Evolutionary conservation across 306 rosid species (phyloP).

Genomic region (Purshia tridentata): DNA sequence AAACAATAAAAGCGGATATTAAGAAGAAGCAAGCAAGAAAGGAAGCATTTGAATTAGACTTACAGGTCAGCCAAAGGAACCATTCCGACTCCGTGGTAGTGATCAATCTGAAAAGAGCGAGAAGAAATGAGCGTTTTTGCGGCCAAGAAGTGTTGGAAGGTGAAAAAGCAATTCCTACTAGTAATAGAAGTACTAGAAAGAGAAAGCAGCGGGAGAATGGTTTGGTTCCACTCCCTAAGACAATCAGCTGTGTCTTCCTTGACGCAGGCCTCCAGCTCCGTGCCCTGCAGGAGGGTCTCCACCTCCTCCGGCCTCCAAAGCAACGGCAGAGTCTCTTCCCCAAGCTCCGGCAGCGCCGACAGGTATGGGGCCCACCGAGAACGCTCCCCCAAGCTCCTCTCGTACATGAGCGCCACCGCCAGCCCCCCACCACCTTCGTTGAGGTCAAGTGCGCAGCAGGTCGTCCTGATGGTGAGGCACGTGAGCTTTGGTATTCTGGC

Average conservation of each 20-base stretch:
- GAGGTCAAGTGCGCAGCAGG: constrained; percentile 45
- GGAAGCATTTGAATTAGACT: constrained; percentile 21
- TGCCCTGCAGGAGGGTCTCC: constrained; percentile 54
- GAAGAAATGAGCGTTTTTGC: constrained; percentile 75
- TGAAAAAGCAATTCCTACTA: constrained; percentile 28
- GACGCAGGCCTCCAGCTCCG: constrained; percentile 77
- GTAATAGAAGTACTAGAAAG: constrained; percentile 33
- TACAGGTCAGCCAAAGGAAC: constrained; percentile 94
- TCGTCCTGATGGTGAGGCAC: constrained; percentile 70
- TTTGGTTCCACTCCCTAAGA: constrained; percentile 79
- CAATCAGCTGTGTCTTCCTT: constrained; percentile 65
- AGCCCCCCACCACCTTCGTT: constrained; percentile 35
- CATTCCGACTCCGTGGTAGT: constrained; percentile 85
- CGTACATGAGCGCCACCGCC: constrained; percentile 76
- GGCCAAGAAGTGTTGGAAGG: constrained; percentile 60
- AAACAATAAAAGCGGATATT: not conserved
- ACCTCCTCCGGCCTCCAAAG: constrained; percentile 69
- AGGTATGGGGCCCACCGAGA: constrained; percentile 82
- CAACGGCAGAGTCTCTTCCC: constrained; percentile 59
- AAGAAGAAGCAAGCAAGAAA: not conserved
- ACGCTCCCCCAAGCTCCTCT: constrained; percentile 59
- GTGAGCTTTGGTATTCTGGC: constrained; percentile 74
- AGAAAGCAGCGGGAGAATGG: constrained; percentile 54
- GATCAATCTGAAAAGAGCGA: constrained; percentile 70
- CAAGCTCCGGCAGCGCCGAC: constrained; percentile 48